Conservation (phyloP, 768 basidiomycete species). For the Gloeostereum incarnatum region DNA sequence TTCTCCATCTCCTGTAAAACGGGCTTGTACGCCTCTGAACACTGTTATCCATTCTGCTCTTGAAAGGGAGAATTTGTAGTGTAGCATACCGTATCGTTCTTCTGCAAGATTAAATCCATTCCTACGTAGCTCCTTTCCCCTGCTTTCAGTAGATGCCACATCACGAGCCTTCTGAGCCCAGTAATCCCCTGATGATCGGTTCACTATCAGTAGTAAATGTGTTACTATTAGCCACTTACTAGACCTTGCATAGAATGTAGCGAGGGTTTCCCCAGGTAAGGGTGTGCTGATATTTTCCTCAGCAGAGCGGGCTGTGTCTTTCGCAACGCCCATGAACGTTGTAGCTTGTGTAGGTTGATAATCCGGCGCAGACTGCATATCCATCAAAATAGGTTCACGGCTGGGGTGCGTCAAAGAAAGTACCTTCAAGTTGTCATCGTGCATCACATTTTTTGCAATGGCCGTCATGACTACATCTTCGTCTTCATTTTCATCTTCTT, state of each 20-base stretch:
- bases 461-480: too few relatives aligned
- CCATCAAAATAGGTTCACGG: too few relatives aligned
- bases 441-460: constrained; percentile 21
- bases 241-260: constrained; percentile 75
- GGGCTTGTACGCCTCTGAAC: constrained; percentile 69
- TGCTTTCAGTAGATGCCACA: constrained; percentile 35
- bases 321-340: constrained; percentile 51
- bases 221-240: constrained; percentile 32
- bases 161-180: constrained; percentile 71
- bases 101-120: constrained; percentile 74
- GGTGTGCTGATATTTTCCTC: constrained; percentile 78
- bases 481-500: constrained; percentile 51
- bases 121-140: constrained; percentile 69
- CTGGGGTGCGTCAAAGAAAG: constrained; percentile 12
- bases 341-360: constrained; percentile 27
- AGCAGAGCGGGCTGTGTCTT: constrained; percentile 42
- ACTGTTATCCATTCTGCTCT: neutral
- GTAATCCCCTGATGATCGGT: constrained; percentile 45
- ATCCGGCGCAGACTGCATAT: too few relatives aligned
- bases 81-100: constrained; percentile 56
- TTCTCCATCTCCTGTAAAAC: constrained; percentile 75
- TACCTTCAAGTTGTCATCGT: constrained; percentile 9
- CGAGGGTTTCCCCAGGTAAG: constrained; percentile 74
- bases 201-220: neutral
- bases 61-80: neutral